Base-by-base conservation (phyloP, 139 green algal species). In the Marvania coccoides region DNA sequence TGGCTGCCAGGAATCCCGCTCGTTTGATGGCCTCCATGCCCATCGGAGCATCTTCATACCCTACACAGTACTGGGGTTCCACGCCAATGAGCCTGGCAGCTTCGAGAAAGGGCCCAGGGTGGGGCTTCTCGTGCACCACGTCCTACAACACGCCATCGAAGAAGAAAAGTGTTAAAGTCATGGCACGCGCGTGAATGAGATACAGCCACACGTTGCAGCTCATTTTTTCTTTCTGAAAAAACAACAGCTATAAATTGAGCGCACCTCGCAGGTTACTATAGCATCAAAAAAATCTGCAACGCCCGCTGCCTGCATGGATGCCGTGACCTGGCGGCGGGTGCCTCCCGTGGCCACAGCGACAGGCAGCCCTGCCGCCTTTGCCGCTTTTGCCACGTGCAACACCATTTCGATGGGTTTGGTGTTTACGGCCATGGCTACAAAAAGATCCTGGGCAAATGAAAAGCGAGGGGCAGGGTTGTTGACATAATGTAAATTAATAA, bases 41-140 rank as follows among this genome's bases (percentile, higher is more conserved):
- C 47, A 74, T 54, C 4, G 35, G 29, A 2, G 71, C 71, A 47
- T 74, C 72, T 51, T 83, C 76, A 46, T 79, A 83, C 0, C 76
- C 76, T 2, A 83, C 72, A 58, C 76, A 83, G 35, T 59, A n/a
- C 4, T 14, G 28, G 12, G 76, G 72, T 7, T 65, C 40, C 39
- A 83, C 76, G 7, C 72, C 72, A 28, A 83, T 45, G 28, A 69
- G 29, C 38, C 62, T 3, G 12, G 76, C 76, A 3, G 72, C 76
- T 31, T 63, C 45, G 14, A 83, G 67, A 65, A 83, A 83, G 1
- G 63, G 70, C 19, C 79, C 76, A 38, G 76, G 76, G 23, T 76
- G 72, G n/a, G 76, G 76, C 59, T 83, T 83, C 48, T 71, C 76
- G 35, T 76, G 54, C 2, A 26, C 33, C 14, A 82, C 71, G 36